phyloP scores from a whole-genome alignment of 305 asterid genomes.

The Fraxinus platypoda region DNA sequence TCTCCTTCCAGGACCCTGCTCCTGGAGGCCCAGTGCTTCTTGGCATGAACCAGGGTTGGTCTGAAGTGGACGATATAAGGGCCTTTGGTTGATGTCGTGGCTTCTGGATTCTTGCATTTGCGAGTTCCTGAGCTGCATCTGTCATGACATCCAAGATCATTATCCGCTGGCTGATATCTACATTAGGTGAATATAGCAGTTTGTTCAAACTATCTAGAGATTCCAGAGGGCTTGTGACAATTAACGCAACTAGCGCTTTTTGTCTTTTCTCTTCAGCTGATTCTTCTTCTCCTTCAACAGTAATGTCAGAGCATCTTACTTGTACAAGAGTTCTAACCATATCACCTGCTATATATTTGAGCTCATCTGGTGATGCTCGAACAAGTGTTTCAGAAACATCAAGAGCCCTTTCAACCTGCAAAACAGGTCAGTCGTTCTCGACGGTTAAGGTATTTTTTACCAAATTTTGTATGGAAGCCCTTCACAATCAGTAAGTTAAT shows the following conservation, averaged over 20 bases:
- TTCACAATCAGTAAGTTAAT: slow-evolving; percentile 2
- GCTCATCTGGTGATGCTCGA: slow-evolving; percentile 97
- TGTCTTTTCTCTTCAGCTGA: slow-evolving; percentile 87
- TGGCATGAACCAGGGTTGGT: slow-evolving; percentile 83
- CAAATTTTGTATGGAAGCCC: slow-evolving; percentile 9
- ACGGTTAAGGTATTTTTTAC: background rate
- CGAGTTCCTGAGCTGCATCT: slow-evolving; percentile 87
- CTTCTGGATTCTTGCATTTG: slow-evolving; percentile 47
- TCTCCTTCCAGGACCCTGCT: slow-evolving; percentile 82
- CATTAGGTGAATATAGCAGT: slow-evolving; percentile 70
- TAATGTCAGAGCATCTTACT: slow-evolving; percentile 74
- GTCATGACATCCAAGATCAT: slow-evolving; percentile 89
- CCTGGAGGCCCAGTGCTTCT: slow-evolving; percentile 68
- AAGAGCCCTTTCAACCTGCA: slow-evolving; percentile 88
- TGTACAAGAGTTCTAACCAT: slow-evolving; percentile 69
- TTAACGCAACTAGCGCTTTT: slow-evolving; percentile 71
- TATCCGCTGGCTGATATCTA: slow-evolving; percentile 86
- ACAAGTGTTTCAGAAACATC: slow-evolving; percentile 84
- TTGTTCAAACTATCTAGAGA: slow-evolving; percentile 71
- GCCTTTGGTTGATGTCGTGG: slow-evolving; percentile 35
- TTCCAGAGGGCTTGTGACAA: slow-evolving; percentile 68
- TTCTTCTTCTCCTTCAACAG: slow-evolving; percentile 86
- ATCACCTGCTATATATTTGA: slow-evolving; percentile 71
- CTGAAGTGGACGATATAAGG: slow-evolving; percentile 56
- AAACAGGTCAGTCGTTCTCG: slow-evolving; percentile 16